These are phyloP conservation scores for Eucalyptus erythrocorys DNA, from an alignment of 345 rosid species.

Conservation along the genomic window DNA sequence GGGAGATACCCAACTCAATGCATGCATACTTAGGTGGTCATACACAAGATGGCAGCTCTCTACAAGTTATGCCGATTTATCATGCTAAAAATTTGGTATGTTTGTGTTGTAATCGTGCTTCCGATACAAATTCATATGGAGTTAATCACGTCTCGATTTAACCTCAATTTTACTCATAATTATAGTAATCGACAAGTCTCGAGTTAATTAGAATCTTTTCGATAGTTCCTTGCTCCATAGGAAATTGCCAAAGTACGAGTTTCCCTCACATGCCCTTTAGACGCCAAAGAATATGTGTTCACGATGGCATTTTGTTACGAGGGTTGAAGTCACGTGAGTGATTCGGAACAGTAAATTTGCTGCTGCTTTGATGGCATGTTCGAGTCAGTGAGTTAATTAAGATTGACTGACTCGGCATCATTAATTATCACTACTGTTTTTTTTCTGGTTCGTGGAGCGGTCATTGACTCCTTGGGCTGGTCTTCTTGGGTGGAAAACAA, in stretches of 20 bases:
- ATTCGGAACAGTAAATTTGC: not conserved
- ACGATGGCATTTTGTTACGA: not conserved
- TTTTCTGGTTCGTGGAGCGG: not conserved
- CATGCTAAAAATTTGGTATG: fast-evolving
- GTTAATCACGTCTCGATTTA: fast-evolving
- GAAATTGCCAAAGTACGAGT: not conserved
- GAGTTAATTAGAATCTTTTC: not conserved
- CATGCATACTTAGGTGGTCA: not conserved
- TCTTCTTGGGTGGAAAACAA: not conserved
- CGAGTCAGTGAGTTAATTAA: not conserved
- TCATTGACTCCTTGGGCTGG: not conserved
- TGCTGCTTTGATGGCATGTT: not conserved
- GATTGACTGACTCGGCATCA: not conserved
- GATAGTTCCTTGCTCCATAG: not conserved
- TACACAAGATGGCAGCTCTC: not conserved
- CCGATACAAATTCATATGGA: no score
- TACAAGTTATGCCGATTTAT: not conserved
- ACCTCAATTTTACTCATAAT: not conserved
- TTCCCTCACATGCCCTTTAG: not conserved
- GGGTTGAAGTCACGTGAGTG: not conserved
- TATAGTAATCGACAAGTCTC: fast-evolving
- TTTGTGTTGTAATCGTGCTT: fast-evolving
- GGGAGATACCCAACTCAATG: not conserved
- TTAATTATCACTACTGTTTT: not conserved
- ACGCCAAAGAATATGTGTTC: not conserved